These are phyloP conservation scores for Bimuria novae-zelandiae DNA, from an alignment of 2,329 filamentous ascomycete species.

Conservation along the genomic window DNA sequence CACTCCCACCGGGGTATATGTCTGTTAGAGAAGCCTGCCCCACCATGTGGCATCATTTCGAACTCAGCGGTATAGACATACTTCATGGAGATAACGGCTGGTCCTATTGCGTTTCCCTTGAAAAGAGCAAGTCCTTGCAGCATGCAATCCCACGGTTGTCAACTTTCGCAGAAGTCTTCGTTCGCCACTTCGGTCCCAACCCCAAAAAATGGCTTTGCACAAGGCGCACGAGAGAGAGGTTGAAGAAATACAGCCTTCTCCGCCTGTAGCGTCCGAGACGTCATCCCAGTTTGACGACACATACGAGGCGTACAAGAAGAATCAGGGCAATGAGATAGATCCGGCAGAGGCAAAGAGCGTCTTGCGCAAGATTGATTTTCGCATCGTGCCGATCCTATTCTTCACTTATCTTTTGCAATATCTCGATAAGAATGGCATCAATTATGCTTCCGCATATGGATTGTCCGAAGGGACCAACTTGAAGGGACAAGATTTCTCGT, in stretches of 20 bases:
- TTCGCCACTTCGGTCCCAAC: background rate
- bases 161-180: background rate
- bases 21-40: background rate
- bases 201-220: constrained; percentile 14
- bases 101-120: background rate
- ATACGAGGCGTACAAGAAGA: constrained; percentile 38
- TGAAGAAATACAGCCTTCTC: constrained; percentile 23
- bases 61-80: background rate
- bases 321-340: constrained; percentile 22
- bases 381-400: constrained; percentile 40
- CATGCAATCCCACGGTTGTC: background rate
- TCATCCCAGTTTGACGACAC: constrained; percentile 38
- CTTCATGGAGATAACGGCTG: background rate
- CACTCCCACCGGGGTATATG: too few species aligned
- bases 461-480: constrained; percentile 55
- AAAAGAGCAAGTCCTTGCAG: background rate
- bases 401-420: constrained; percentile 48
- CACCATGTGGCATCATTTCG: background rate
- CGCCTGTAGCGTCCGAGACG: constrained; percentile 20
- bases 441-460: constrained; percentile 57
- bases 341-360: constrained; percentile 34
- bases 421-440: constrained; percentile 55
- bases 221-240: constrained; percentile 18
- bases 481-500: constrained; percentile 24
- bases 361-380: constrained; percentile 35